Base-by-base conservation (phyloP, 2,329 filamentous ascomycete species). In the Septoria linicola region DNA sequence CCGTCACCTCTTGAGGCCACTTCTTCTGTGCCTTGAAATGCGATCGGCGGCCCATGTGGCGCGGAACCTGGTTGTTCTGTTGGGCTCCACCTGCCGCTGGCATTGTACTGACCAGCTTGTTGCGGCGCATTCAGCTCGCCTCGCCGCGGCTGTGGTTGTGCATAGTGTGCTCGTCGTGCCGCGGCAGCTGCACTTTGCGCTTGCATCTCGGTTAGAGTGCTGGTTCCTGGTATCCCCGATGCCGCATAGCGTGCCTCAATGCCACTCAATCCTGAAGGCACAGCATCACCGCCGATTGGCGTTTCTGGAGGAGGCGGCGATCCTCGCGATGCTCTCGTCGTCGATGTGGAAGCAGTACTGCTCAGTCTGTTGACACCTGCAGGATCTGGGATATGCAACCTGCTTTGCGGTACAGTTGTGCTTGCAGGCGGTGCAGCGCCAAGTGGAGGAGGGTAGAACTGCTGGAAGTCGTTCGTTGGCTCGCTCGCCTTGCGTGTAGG, bases 261-360 rank as follows among this genome's bases (percentile, higher is more conserved):
- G 49, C 88, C 89, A 34, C 87, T 89, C 47, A 68, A 49, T 8
- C 62, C 64, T 10, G 51, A 49, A 16, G 61, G 50, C 7, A 59
- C 32, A 17, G 46, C 47, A 31, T 43, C 51, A n/a, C 46, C 51
- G 16, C 46, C 46, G 55, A 92, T 80, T 25, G 93, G 89, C 0
- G 93, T 97, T 69, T 97, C 92, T 7, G 93, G 93, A 1, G 93
- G 93, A 3, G 93, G 92, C 4, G 93, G 93, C 21, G 92, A 97
- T 36, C 93, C 93, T 61, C 93, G 82, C 65, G 88, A 91, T 16
- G 93, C 93, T 59, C 88, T 84, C 2, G 92, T 96, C 1, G 93
- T 99, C 2, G 91, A 95, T 10, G 85, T 95, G 0, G 93, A 97
- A 11, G 92, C 90, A 6, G 89, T 95, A 2, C 92, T 96, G 63